Evolutionary conservation across 2,329 filamentous ascomycete species (phyloP).

Genomic region (Pseudocercospora eumusae): DNA sequence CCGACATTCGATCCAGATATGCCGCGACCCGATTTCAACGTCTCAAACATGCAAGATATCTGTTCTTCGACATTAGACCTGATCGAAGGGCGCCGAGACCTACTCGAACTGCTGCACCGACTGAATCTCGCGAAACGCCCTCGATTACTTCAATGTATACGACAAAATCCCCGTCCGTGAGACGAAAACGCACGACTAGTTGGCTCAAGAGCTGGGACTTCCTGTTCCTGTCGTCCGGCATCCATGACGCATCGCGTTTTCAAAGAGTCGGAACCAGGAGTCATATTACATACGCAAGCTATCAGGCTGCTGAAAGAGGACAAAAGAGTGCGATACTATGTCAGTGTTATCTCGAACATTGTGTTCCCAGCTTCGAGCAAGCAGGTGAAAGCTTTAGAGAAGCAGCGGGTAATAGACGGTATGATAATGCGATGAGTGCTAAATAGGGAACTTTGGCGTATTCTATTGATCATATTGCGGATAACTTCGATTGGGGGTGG

Average conservation of each 20-base stretch:
- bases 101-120: constrained; percentile 11
- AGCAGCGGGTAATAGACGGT: neutral
- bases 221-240: neutral
- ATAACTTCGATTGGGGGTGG: constrained; percentile 1
- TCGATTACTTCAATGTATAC: constrained; percentile 10
- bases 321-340: neutral
- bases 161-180: constrained; percentile 12
- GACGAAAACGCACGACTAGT: constrained; percentile 5
- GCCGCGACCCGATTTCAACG: constrained; percentile 1
- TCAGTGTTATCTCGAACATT: neutral
- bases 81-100: constrained; percentile 8
- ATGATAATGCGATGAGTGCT: constrained; percentile 14
- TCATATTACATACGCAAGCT: constrained; percentile 11
- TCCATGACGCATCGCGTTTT: constrained; percentile 15
- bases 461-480: constrained; percentile 8
- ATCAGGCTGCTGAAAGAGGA: constrained; percentile 3
- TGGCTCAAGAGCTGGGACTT: constrained; percentile 3
- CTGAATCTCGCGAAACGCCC: constrained; percentile 5
- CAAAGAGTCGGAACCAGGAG: constrained; percentile 1
- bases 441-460: neutral
- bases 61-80: constrained; percentile 1
- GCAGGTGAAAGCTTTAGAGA: constrained; percentile 4
- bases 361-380: neutral
- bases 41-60: neutral
- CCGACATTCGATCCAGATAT: constrained; percentile 7